Conservation (phyloP, 768 basidiomycete genomes). For the Flagelloscypha sp. region DNA sequence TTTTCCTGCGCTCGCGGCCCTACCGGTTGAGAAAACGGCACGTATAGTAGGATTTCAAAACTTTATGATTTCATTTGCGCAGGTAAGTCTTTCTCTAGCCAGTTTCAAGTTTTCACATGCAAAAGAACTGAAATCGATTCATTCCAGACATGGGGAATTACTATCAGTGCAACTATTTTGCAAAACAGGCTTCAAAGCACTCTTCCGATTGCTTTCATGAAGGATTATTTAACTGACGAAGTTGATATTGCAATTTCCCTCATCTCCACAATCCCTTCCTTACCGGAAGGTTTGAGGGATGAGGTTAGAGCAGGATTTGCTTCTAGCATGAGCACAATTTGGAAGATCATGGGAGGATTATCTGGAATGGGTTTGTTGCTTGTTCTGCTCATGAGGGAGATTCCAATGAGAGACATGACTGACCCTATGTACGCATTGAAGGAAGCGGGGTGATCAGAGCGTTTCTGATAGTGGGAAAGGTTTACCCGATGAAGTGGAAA, state of each 20-base stretch:
- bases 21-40: conserved; percentile 31
- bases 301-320: conserved; percentile 36
- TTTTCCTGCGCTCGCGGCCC: conserved; percentile 42
- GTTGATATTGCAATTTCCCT: conserved; percentile 36
- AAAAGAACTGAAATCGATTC: not conserved
- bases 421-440: too few relatives aligned
- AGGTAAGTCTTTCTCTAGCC: conserved; percentile 17
- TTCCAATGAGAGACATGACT: too few relatives aligned
- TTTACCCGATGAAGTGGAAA: too few relatives aligned
- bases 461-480: too few relatives aligned
- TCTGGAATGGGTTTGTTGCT: conserved; percentile 25
- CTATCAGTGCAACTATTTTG: conserved; percentile 40
- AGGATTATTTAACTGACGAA: conserved; percentile 25
- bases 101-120: too few relatives aligned
- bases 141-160: conserved; percentile 40
- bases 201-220: conserved; percentile 31
- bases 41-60: conserved; percentile 35
- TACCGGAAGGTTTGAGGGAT: conserved; percentile 23
- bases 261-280: conserved; percentile 33
- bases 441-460: too few relatives aligned
- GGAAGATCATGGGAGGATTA: conserved; percentile 35
- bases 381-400: conserved; percentile 24
- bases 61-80: conserved; percentile 28
- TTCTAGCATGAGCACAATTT: conserved; percentile 28
- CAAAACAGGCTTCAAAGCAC: conserved; percentile 37